These are phyloP conservation scores for Cryptococcus sp. DNA, from an alignment of 1,284 basidiomycete species.

Conservation along the genomic window DNA sequence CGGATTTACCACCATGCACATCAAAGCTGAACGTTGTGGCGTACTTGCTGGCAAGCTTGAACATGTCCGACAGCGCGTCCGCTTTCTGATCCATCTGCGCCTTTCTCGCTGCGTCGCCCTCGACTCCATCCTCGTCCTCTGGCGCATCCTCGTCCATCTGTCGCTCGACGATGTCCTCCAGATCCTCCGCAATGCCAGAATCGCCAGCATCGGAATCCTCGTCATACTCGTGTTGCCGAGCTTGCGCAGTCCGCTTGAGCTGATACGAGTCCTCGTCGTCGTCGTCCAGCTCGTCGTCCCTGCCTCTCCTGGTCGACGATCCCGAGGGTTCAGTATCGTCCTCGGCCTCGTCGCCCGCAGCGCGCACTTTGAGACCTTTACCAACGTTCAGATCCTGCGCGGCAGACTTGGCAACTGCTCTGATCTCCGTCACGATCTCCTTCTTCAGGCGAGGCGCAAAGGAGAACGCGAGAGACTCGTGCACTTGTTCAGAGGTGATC, in stretches of 20 bases:
- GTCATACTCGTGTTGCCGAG: slow-evolving; percentile 72
- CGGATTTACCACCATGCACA: slow-evolving; percentile 60
- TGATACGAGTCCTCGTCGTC: slow-evolving; percentile 74
- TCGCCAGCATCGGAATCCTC: slow-evolving; percentile 60
- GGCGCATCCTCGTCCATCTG: slow-evolving; percentile 57
- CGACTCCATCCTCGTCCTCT: slow-evolving; percentile 50
- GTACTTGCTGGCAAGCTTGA: slow-evolving; percentile 59
- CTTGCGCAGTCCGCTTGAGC: slow-evolving; percentile 63
- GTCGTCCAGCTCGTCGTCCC: slow-evolving; percentile 62
- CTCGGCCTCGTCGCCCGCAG: slow-evolving; percentile 49
- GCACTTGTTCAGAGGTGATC: slow-evolving; percentile 71
- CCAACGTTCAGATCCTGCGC: slow-evolving; percentile 83
- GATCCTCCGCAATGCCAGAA: slow-evolving; percentile 59
- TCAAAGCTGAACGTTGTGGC: slow-evolving; percentile 73
- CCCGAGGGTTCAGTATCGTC: slow-evolving; percentile 58
- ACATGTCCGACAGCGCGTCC: slow-evolving; percentile 52
- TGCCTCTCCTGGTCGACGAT: slow-evolving; percentile 33
- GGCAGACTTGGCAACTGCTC: slow-evolving; percentile 77
- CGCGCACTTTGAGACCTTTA: slow-evolving; percentile 64
- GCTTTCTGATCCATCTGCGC: slow-evolving; percentile 55
- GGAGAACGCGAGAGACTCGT: slow-evolving; percentile 69
- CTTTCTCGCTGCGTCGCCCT: slow-evolving; percentile 56
- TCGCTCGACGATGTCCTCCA: slow-evolving; percentile 67
- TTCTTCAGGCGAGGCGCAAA: slow-evolving; percentile 85
- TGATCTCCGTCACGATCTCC: slow-evolving; percentile 84